Base-by-base conservation (phyloP, 306 rosid species). In the Herpetospermum pedunculosum region DNA sequence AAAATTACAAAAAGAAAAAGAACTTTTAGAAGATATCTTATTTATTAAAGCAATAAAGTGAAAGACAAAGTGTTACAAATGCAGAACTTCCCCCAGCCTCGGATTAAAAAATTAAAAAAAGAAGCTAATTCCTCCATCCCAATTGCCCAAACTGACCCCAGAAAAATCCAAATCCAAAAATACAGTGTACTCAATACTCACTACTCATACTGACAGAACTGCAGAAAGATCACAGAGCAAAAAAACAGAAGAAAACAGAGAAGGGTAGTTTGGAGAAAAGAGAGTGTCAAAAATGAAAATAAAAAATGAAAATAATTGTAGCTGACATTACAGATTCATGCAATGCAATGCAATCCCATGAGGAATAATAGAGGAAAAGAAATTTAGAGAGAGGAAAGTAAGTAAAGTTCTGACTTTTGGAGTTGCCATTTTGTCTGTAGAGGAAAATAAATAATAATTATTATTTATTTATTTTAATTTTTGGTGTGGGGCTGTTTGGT, bases 131-230 rank as follows among this genome's bases (percentile, higher is more conserved):
- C 32, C n/a, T 37, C 0, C 28, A 48, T 26, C 41, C 74, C 16
- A 70, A 70, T 16, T 70, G 74, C 47, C 74, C 58, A 46, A 44
- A 43, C 35, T 70, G 74, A 70, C 74, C 73, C 67, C 18, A 48
- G 29, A 69, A 46, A 15, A 44, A 48, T 62, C 70, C 46, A 68
- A 68, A 67, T 34, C 19, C 23, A 55, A 18, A 48, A 55, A 2
- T 6, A 1, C 26, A n/a, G n/a, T n/a, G n/a, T n/a, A n/a, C n/a
- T n/a, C n/a, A n/a, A n/a, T n/a, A n/a, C n/a, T n/a, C n/a, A 54
- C 62, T 11, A 16, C 28, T 5, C 25, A 37, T 19, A 38, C 21
- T 38, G 72, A 23, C 49, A 60, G 26, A 60, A 18, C 26, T 13
- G 18, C 47, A 8, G 71, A 64, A 64, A 64, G 49, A 19, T 19